Percentiles rank a stretch among this genome's conserved stretches.
Conservation (phyloP, 1,139 yeast genomes). For the Taphrina populina region DNA sequence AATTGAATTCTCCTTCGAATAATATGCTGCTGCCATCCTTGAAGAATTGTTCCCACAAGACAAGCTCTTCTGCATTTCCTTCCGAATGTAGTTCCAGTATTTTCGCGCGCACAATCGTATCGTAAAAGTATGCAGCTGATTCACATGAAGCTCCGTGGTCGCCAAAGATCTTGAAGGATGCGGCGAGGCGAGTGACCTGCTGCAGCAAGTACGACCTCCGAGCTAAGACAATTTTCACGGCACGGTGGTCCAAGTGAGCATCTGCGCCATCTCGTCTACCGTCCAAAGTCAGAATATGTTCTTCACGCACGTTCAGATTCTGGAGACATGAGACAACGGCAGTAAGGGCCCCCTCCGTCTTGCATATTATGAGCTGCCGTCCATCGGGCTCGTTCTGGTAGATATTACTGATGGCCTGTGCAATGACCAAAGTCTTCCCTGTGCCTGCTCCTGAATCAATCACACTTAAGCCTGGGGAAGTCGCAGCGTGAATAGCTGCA, state of each 20-base stretch:
- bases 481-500: constrained; percentile 47
- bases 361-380: constrained; percentile 47
- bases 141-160: constrained; percentile 51
- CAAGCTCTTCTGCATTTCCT: too few species aligned
- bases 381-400: constrained; percentile 44
- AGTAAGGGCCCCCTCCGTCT: constrained; percentile 35
- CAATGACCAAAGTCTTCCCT: constrained; percentile 48
- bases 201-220: constrained; percentile 39
- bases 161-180: constrained; percentile 46
- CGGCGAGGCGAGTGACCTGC: constrained; percentile 47
- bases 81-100: constrained; percentile 48
- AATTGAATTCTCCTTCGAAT: constrained; percentile 41
- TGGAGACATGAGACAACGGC: not conserved
- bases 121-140: constrained; percentile 49
- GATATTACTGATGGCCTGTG: constrained; percentile 42
- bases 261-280: not conserved
- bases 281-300: not conserved
- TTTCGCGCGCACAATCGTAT: constrained; percentile 43
- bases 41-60: constrained; percentile 25
- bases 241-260: not conserved
- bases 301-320: not conserved
- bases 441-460: constrained; percentile 54
- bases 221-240: not conserved
- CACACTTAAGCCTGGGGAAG: constrained; percentile 47
- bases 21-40: constrained; percentile 42